Evolutionary conservation across 2,329 filamentous ascomycete genomes (phyloP).

Genomic region (Paecilomyces fulvus): DNA sequence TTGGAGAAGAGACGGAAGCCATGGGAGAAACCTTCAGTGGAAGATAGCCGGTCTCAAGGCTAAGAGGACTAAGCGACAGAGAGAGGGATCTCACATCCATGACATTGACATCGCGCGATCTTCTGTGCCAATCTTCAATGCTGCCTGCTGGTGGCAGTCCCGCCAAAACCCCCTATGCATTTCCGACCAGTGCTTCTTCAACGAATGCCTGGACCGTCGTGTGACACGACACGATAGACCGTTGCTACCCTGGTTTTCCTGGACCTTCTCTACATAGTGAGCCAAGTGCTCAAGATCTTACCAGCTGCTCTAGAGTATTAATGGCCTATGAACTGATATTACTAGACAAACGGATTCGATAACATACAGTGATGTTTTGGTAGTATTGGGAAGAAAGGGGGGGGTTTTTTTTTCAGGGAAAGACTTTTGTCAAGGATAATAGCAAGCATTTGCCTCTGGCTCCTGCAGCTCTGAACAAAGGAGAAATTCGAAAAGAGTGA

Average conservation of each 20-base stretch:
- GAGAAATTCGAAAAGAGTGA: not conserved
- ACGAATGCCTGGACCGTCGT: not conserved
- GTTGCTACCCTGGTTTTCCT: not conserved
- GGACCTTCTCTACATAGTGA: not conserved
- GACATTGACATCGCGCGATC: not conserved
- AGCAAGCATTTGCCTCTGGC: not conserved
- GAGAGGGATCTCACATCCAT: not conserved
- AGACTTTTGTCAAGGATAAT: not conserved
- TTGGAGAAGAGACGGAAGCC: constrained; percentile 56
- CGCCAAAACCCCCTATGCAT: not conserved
- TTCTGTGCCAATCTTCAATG: not conserved
- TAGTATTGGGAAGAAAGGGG: not conserved
- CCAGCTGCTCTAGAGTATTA: not conserved
- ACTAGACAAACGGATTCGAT: not conserved
- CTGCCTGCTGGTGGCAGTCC: not conserved
- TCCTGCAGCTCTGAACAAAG: not conserved
- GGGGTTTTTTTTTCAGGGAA: not conserved
- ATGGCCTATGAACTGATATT: not conserved
- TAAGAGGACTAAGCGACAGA: not conserved
- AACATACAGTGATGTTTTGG: not conserved
- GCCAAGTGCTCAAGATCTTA: not conserved
- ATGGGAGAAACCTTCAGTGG: constrained; percentile 58
- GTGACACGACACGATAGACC: not conserved
- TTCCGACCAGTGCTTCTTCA: not conserved
- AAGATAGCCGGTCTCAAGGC: not conserved